Conservation (phyloP, 495 filamentous ascomycete genomes). For the Neurospora tetraspora region DNA sequence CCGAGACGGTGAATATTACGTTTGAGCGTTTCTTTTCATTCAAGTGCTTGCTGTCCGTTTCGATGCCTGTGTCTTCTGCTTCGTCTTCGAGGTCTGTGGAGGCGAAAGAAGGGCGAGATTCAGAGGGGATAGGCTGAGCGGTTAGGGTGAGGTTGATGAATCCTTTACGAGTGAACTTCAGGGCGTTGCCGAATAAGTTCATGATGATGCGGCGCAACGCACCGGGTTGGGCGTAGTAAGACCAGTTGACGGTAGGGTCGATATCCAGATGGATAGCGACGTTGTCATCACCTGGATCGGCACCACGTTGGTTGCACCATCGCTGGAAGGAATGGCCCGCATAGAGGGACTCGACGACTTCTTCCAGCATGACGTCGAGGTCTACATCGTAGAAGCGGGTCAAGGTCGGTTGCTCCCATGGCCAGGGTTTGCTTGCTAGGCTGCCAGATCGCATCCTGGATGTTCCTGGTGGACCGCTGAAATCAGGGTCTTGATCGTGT, state of each 20-base stretch:
- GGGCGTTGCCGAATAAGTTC: constrained; percentile 74
- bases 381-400: constrained; percentile 12
- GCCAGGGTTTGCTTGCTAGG: neutral
- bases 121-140: constrained; percentile 11
- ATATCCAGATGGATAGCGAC: constrained; percentile 58
- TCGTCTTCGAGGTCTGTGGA: neutral
- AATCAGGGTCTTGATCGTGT: neutral
- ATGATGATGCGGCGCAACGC: constrained; percentile 66
- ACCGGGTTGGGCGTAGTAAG: constrained; percentile 60
- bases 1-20: constrained; percentile 41
- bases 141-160: constrained; percentile 53
- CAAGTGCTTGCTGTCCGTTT: constrained; percentile 20
- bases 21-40: constrained; percentile 11
- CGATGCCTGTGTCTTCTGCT: neutral
- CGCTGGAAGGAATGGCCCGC: neutral
- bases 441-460: neutral
- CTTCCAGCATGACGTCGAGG: constrained; percentile 43
- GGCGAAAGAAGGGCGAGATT: neutral
- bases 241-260: constrained; percentile 43
- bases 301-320: constrained; percentile 8
- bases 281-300: constrained; percentile 2
- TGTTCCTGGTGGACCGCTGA: neutral
- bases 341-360: constrained; percentile 38
- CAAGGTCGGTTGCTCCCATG: neutral
- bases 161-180: constrained; percentile 67